Conservation (phyloP, 129 eudicot genomes). For the Deinandra increscens region DNA sequence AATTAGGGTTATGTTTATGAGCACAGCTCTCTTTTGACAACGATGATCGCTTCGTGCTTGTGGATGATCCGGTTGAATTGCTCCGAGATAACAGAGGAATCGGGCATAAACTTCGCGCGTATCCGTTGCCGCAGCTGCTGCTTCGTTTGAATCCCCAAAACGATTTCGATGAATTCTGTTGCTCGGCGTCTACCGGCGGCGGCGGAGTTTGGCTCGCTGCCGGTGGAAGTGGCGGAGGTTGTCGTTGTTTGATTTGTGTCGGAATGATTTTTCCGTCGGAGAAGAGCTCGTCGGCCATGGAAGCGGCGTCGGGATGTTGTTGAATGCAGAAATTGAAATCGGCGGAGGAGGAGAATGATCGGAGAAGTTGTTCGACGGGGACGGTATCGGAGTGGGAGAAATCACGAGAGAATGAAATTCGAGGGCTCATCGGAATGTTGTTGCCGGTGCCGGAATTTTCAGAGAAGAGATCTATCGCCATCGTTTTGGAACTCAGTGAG, state of each 20-base stretch:
- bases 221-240: constrained; percentile 12
- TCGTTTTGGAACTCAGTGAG: constrained; percentile 23
- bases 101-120: constrained; percentile 68
- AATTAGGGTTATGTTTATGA: constrained; percentile 35
- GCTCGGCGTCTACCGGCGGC: constrained; percentile 24
- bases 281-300: constrained; percentile 31
- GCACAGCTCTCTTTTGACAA: constrained; percentile 36
- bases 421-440: constrained; percentile 49
- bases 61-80: constrained; percentile 77
- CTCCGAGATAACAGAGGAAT: constrained; percentile 69
- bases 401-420: constrained; percentile 85
- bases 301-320: constrained; percentile 25
- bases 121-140: constrained; percentile 71
- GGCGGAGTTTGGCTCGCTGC: background rate
- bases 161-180: constrained; percentile 42
- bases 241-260: constrained; percentile 25
- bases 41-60: constrained; percentile 41
- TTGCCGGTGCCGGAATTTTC: constrained; percentile 45
- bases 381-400: constrained; percentile 54
- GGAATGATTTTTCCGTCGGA: constrained; percentile 30
- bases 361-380: constrained; percentile 62
- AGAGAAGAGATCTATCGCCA: constrained; percentile 64
- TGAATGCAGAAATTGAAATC: constrained; percentile 79
- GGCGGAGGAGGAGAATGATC: constrained; percentile 42
- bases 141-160: constrained; percentile 82